Evolutionary conservation across 805 yeast genomes (phyloP), one percentile per base, ranked within the genome.

Genomic region (Candida golubevii): DNA sequence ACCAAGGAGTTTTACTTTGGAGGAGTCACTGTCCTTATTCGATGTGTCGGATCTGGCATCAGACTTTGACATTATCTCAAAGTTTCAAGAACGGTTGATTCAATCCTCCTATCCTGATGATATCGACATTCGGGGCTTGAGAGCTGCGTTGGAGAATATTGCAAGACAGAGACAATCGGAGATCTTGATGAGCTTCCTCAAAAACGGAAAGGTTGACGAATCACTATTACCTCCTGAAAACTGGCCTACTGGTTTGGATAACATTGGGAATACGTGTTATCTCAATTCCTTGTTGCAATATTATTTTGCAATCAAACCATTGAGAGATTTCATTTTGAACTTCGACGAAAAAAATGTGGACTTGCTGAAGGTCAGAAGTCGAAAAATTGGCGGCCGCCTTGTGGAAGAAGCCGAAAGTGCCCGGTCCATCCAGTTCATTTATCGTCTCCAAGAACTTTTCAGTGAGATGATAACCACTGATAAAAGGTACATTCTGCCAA

Each of bases 211-310:
- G 15, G 67, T 84, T 32, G 87, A 84, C 58, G 75, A 80, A 5
- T 65, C 74, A 8, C 62, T 85, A 14, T 53, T 70, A 12, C 82
- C 89, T 0, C 77, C 80, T 0, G 82, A 77, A 12, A 75, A 78
- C 39, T 82, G 91, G 79, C 99, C 99, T 0, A 87, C 88, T 4
- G 99, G 99, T 0, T 72, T 93, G 58, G 87, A 85, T 63, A 93
- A 93, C 60, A 90, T 89, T 49, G 99, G 99, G 23, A 93, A 93
- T 60, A 91, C 99, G 0, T 93, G 99, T 63, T 58, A 58, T 41
- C 71, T 93, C 62, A 91, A 93, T 61, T 91, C 98, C 0, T 70
- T 93, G 39, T 67, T 91, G 35, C 99, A 91, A 60, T 91, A 85
- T 58, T 91, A 88, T 62, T 93, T 89, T 67, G 85, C 88, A 7